These are phyloP conservation scores for Acer negundo DNA, from an alignment of 345 rosid species.

Conservation along the genomic window DNA sequence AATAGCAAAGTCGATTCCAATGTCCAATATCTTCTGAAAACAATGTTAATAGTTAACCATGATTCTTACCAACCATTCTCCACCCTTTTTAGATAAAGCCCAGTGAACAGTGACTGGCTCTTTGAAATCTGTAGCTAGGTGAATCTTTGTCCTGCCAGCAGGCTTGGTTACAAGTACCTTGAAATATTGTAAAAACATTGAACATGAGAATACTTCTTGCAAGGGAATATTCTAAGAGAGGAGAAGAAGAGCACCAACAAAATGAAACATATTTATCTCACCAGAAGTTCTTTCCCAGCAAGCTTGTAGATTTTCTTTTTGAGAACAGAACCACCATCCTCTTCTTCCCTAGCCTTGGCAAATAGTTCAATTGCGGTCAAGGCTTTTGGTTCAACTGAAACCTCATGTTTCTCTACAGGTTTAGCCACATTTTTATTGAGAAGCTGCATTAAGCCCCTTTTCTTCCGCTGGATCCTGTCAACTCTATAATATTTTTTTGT, in stretches of 20 bases:
- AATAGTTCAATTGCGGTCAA: conserved; percentile 63
- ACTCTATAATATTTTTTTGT: conserved; percentile 36
- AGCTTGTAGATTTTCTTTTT: conserved; percentile 72
- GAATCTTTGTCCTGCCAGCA: conserved; percentile 65
- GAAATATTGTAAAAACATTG: conserved; percentile 18
- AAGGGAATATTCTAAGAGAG: not conserved
- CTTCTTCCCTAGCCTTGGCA: conserved; percentile 60
- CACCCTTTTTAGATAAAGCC: conserved; percentile 81
- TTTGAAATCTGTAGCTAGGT: conserved; percentile 65
- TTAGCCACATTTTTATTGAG: conserved; percentile 50
- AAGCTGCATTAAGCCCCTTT: conserved; percentile 69
- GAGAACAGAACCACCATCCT: conserved; percentile 47
- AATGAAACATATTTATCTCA: conserved; percentile 40
- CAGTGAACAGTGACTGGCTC: conserved; percentile 86
- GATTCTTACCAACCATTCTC: conserved; percentile 94
- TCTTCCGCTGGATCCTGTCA: conserved; percentile 77
- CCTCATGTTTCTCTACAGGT: conserved; percentile 30
- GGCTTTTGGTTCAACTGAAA: conserved; percentile 50
- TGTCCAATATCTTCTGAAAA: conserved; percentile 11
- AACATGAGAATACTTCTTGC: conserved; percentile 19
- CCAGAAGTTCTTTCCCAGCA: conserved; percentile 72
- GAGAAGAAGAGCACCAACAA: conserved; percentile 11
- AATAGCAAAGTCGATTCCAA: conserved; percentile 15
- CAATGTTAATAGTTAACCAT: conserved; percentile 1
- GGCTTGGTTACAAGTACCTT: conserved; percentile 78